Conservation (phyloP, 495 filamentous ascomycete genomes). For the Patellaria atrata region DNA sequence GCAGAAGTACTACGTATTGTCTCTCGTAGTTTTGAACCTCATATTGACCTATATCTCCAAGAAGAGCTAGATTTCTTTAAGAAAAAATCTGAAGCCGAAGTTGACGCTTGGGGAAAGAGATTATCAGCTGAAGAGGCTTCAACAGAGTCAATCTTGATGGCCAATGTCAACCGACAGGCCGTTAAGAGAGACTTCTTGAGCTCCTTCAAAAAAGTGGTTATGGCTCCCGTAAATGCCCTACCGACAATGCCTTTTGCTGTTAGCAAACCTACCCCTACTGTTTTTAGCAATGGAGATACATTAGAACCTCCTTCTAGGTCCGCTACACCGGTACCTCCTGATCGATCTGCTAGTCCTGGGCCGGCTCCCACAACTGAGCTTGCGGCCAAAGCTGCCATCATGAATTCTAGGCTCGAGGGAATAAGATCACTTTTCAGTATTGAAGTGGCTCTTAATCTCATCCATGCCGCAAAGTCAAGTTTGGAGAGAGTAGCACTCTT, state of each 20-base stretch:
- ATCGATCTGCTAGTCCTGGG: conserved; percentile 31
- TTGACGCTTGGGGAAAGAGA: conserved; percentile 78
- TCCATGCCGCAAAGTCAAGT: conserved; percentile 79
- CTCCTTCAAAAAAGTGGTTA: conserved; percentile 96
- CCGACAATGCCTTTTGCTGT: conserved; percentile 35
- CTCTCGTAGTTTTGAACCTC: conserved; percentile 66
- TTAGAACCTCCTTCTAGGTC: conserved; percentile 18
- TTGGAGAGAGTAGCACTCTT: conserved; percentile 77
- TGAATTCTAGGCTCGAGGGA: conserved; percentile 85
- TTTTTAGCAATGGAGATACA: conserved; percentile 11
- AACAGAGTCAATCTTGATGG: conserved; percentile 89
- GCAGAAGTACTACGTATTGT: conserved; percentile 46
- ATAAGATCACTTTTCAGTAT: conserved; percentile 92
- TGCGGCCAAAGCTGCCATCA: conserved; percentile 88
- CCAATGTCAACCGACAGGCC: conserved; percentile 80
- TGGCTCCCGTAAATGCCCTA: conserved; percentile 91
- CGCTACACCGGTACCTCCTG: conserved; percentile 23
- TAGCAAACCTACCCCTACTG: conserved; percentile 29
- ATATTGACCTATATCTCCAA: conserved; percentile 82
- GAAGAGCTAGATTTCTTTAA: conserved; percentile 86
- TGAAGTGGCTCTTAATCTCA: conserved; percentile 78
- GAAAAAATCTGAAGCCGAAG: conserved; percentile 55
- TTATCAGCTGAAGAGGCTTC: conserved; percentile 81
- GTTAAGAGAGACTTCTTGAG: conserved; percentile 93
- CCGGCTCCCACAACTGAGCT: conserved; percentile 74